These are phyloP conservation scores for Verticillium longisporum DNA, from an alignment of 2,329 filamentous ascomycete genomes.

Conservation along the genomic window DNA sequence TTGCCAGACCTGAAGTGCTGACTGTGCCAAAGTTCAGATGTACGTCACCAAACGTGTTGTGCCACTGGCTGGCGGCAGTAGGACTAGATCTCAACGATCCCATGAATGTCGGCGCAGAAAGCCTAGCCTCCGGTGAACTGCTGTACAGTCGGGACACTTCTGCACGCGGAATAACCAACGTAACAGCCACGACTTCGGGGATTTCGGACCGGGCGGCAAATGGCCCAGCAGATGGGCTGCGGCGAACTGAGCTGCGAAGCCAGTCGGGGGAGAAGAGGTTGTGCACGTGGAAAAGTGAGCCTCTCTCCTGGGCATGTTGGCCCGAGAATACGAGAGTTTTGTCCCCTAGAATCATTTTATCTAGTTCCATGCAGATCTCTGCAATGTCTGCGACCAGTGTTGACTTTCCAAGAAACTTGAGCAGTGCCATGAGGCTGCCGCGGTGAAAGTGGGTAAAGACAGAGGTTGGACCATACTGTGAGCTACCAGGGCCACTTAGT, in stretches of 20 bases:
- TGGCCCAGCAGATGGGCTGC: slow-evolving; percentile 13
- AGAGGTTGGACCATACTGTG: neutral
- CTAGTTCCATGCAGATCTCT: slow-evolving; percentile 18
- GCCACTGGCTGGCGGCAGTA: slow-evolving; percentile 15
- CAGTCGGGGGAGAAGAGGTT: slow-evolving; percentile 23
- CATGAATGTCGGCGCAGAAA: slow-evolving; percentile 20
- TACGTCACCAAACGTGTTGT: slow-evolving; percentile 29
- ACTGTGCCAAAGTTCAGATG: slow-evolving; percentile 34
- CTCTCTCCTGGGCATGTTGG: slow-evolving; percentile 27
- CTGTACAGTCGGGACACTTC: slow-evolving; percentile 20
- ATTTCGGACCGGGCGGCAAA: slow-evolving; percentile 30
- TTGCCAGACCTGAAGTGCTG: slow-evolving; percentile 13
- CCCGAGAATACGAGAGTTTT: slow-evolving; percentile 18
- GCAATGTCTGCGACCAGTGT: slow-evolving; percentile 25
- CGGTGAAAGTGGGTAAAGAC: slow-evolving; percentile 26
- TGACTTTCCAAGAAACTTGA: slow-evolving; percentile 26
- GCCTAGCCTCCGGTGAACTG: slow-evolving; percentile 7
- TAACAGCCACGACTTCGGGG: slow-evolving; percentile 28
- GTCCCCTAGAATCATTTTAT: slow-evolving; percentile 23
- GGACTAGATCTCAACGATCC: slow-evolving; percentile 19
- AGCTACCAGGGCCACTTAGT: neutral
- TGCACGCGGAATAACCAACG: slow-evolving; percentile 24
- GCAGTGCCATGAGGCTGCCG: slow-evolving; percentile 29
- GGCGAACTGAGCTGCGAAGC: slow-evolving; percentile 16
- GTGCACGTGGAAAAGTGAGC: slow-evolving; percentile 26